Percentiles rank a stretch among this genome's conserved stretches.
Conservation (phyloP, 202 grass and related monocot genomes). For the Panicum hallii region DNA sequence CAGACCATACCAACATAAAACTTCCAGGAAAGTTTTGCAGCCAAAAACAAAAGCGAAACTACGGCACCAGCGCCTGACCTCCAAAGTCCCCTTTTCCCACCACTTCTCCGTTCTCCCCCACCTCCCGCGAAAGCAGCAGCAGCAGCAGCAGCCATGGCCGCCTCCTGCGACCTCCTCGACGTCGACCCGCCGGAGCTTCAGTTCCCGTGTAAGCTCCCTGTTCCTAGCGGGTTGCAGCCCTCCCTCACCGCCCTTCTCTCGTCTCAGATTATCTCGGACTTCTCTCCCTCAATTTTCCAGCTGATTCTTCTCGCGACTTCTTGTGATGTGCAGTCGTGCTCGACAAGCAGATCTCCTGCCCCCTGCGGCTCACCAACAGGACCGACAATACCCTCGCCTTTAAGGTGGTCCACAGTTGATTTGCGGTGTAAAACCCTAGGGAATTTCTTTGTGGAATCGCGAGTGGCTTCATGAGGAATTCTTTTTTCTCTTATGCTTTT, state of each 20-base stretch:
- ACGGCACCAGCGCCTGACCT: constrained; percentile 24
- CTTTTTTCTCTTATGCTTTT: constrained; percentile 37
- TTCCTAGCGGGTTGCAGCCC: not conserved
- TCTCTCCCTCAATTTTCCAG: constrained; percentile 32
- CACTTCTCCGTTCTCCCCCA: constrained; percentile 14
- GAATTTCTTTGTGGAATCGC: not conserved
- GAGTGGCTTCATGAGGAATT: constrained; percentile 38
- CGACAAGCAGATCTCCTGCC: constrained; percentile 94
- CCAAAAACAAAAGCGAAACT: constrained; percentile 24
- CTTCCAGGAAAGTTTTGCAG: constrained; percentile 14
- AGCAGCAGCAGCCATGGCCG: constrained; percentile 53
- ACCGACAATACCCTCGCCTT: constrained; percentile 80
- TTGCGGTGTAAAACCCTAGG: constrained; percentile 23
- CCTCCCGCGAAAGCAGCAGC: constrained; percentile 17
- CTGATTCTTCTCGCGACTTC: constrained; percentile 40
- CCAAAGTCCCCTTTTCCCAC: constrained; percentile 35
- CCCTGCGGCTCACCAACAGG: constrained; percentile 78
- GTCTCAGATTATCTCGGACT: constrained; percentile 11
- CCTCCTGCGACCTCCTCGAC: constrained; percentile 68
- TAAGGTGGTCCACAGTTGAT: constrained; percentile 71
- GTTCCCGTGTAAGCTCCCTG: constrained; percentile 76
- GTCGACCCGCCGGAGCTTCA: constrained; percentile 87
- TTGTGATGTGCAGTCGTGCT: constrained; percentile 69
- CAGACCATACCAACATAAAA: not conserved
- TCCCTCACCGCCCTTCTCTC: not conserved